Conservation (phyloP, 768 basidiomycete genomes). For the Hericium erinaceus region DNA sequence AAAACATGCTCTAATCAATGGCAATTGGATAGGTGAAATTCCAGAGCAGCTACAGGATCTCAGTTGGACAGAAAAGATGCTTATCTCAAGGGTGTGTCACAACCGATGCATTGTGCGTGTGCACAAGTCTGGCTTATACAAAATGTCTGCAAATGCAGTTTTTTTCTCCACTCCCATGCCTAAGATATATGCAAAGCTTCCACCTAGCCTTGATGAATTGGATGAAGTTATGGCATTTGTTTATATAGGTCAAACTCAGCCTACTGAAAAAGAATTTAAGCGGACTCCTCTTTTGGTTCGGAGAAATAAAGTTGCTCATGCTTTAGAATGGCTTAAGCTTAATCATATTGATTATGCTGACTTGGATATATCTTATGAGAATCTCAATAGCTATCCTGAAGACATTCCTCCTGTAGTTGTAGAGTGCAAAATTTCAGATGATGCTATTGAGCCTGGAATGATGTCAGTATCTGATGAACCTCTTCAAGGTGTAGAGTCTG, state of each 20-base stretch:
- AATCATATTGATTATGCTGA: slow-evolving; percentile 13
- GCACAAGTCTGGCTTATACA: slow-evolving; percentile 16
- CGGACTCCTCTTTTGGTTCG: slow-evolving; percentile 17
- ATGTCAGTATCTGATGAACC: neutral
- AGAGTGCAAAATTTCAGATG: neutral
- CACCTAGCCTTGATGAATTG: slow-evolving; percentile 9
- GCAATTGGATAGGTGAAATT: slow-evolving; percentile 28
- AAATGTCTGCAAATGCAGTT: slow-evolving; percentile 12
- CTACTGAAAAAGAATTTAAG: slow-evolving; percentile 20
- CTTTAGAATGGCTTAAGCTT: slow-evolving; percentile 15
- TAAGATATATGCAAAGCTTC: slow-evolving; percentile 7
- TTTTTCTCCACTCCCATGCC: slow-evolving; percentile 9
- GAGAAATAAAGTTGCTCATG: slow-evolving; percentile 8
- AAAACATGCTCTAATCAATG: slow-evolving; percentile 22
- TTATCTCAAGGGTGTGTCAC: slow-evolving; percentile 20
- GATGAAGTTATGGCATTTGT: slow-evolving; percentile 21
- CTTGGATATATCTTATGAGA: slow-evolving; percentile 4
- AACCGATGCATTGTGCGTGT: slow-evolving; percentile 25
- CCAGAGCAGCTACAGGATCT: slow-evolving; percentile 21
- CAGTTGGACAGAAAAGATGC: slow-evolving; percentile 22
- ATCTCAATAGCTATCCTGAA: slow-evolving; percentile 3
- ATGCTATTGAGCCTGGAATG: neutral
- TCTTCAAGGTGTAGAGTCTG: neutral
- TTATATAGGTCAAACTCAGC: slow-evolving; percentile 20
- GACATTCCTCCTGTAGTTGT: slow-evolving; percentile 2